Evolutionary conservation across 345 rosid genomes (phyloP), one percentile per base, ranked within the genome.

Genomic region (Theobroma cacao): DNA sequence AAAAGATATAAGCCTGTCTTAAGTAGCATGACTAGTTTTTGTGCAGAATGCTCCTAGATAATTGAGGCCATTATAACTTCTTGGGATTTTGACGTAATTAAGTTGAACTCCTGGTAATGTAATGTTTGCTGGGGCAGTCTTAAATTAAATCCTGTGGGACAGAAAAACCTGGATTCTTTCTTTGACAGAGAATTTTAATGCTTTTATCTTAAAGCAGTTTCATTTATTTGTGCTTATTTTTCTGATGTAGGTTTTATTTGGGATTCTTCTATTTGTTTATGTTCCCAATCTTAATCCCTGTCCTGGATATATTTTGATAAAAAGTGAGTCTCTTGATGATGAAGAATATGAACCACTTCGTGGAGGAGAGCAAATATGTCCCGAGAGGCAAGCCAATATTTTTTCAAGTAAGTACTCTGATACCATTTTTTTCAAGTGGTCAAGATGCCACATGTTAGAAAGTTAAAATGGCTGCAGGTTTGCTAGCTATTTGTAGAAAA

Each of bases 321-420:
- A 84, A 72, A 33, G 65, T 18, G 97, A 94, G 79, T 65, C 83
- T 48, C 75, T 83, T 52, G 88, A 91, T 20, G 75, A 87, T 77
- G 83, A 70, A 86, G 93, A 89, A 76, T 96, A 94, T 78, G 93
- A 89, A 80, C 92, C 87, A 83, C 97, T 94, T 80, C 86, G 85
- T 5, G 95, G 78, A 79, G 98, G 89, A 75, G 96, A 94, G 75
- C 77, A 84, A 64, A 78, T 92, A 75, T 96, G 97, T 79, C 98
- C 99, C 0, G 98, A 96, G 89, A 88, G 90, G 79, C 85, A 40
- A 40, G 95, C 82, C 85, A 86, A 75, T 82, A 76, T 96, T 81
- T 68, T 90, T 81, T 94, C 99, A 73, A 87, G 99, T 93, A 91
- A 89, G 95, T 88, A 86, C 24, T 81, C 69, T 55, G 59, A 78